Evolutionary conservation across 805 yeast species (phyloP).

Genomic region (Metschnikowia vanudenii): DNA sequence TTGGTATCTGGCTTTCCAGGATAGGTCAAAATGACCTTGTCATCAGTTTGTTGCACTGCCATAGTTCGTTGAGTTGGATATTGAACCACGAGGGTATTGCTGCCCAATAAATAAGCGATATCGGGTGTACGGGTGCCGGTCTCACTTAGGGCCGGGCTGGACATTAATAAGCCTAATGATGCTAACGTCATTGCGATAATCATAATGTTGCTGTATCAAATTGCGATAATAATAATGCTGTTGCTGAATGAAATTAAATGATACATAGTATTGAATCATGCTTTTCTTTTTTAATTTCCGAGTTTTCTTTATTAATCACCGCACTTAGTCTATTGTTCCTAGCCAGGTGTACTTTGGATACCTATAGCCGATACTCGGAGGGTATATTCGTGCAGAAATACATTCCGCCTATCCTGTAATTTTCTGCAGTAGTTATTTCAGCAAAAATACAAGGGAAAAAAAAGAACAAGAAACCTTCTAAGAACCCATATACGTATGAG

Average conservation of each 20-base stretch:
- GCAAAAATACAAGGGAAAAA: neutral
- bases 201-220: too few species aligned
- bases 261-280: too few species aligned
- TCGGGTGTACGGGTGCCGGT: constrained; percentile 8
- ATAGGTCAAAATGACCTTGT: constrained; percentile 57
- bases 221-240: neutral
- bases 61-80: constrained; percentile 27
- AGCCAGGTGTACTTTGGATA: neutral
- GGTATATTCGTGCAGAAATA: neutral
- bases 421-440: neutral
- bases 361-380: neutral
- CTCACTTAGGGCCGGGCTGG: constrained; percentile 1
- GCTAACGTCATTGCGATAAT: neutral
- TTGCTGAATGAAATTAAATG: neutral
- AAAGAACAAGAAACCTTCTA: neutral
- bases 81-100: neutral
- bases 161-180: neutral
- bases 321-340: neutral
- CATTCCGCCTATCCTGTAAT: neutral
- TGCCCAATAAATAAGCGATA: neutral
- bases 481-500: neutral
- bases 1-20: constrained; percentile 51
- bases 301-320: neutral
- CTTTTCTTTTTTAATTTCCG: too few species aligned
- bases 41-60: constrained; percentile 67